phyloP scores from a whole-genome alignment of 2,329 filamentous ascomycete species.

The Colletotrichum sp. region DNA sequence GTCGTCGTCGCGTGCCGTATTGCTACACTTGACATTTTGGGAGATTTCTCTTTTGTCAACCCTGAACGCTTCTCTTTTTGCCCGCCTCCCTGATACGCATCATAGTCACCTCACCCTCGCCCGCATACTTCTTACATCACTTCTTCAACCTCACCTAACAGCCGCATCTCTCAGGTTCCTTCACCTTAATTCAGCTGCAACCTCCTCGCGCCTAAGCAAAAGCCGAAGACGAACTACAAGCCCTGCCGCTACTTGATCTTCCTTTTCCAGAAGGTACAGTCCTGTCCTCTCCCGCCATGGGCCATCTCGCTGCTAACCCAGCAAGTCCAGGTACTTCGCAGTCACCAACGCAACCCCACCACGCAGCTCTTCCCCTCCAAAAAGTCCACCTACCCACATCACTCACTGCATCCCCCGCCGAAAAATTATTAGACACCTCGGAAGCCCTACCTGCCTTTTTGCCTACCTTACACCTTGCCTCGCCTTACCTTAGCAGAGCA shows the following conservation, averaged over 20 bases:
- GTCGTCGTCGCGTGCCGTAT: not conserved
- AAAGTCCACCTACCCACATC: conserved; percentile 21
- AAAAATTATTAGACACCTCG: conserved; percentile 23
- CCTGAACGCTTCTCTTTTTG: not conserved
- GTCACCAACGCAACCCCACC: conserved; percentile 16
- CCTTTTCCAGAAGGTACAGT: not conserved
- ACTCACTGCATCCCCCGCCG: conserved; percentile 19
- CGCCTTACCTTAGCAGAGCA: not conserved
- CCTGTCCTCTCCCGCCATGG: not conserved
- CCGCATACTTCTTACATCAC: not conserved
- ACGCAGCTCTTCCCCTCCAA: conserved; percentile 16
- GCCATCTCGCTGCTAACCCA: not conserved
- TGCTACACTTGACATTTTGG: not conserved
- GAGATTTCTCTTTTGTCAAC: not conserved
- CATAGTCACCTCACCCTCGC: not conserved
- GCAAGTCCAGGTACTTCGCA: conserved; percentile 10
- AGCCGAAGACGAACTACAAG: not conserved
- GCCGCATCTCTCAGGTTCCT: not conserved
- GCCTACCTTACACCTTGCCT: not conserved
- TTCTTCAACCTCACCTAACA: not conserved
- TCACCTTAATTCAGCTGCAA: not conserved
- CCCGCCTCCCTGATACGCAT: not conserved
- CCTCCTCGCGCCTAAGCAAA: not conserved
- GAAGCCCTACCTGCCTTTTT: conserved; percentile 19
- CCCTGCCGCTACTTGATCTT: not conserved